These are phyloP conservation scores for Scheffersomyces stipitis DNA, from an alignment of 805 yeast species.

Conservation along the genomic window DNA sequence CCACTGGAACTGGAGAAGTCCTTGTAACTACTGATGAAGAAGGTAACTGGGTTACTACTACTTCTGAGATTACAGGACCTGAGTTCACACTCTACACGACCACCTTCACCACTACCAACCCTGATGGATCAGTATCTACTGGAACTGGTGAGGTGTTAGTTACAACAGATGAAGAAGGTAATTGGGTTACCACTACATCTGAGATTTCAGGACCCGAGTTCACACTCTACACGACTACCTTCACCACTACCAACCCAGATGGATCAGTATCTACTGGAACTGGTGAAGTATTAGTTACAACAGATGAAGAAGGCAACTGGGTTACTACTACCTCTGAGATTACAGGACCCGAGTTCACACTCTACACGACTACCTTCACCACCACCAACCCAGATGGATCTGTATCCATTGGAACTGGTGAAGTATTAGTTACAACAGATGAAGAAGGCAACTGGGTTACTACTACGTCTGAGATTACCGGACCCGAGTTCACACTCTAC, in stretches of 20 bases:
- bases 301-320: constrained; percentile 15
- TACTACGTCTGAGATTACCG: constrained; percentile 9
- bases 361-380: constrained; percentile 5
- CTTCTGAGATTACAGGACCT: constrained; percentile 4
- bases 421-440: constrained; percentile 17
- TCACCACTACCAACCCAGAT: constrained; percentile 4
- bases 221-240: constrained; percentile 7
- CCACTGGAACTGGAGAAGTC: constrained; percentile 9
- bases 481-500: constrained; percentile 2
- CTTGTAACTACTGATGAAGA: constrained; percentile 18
- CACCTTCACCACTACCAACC: constrained; percentile 4
- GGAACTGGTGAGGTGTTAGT: constrained; percentile 12
- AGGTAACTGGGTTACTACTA: constrained; percentile 14
- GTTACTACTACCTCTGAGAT: constrained; percentile 14
- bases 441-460: constrained; percentile 14
- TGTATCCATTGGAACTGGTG: constrained; percentile 8
- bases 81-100: constrained; percentile 7
- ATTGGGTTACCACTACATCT: constrained; percentile 13
- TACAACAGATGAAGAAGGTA: constrained; percentile 18
- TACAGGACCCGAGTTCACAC: constrained; percentile 3
- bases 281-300: constrained; percentile 15
- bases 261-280: constrained; percentile 7
- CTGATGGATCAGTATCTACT: constrained; percentile 4
- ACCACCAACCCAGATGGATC: constrained; percentile 4
- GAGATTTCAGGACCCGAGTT: constrained; percentile 2